A percentile compares a stretch with the other conserved stretches of the same genome.
phyloP scores from a whole-genome alignment of 345 rosid genomes.

The Pistacia vera region DNA sequence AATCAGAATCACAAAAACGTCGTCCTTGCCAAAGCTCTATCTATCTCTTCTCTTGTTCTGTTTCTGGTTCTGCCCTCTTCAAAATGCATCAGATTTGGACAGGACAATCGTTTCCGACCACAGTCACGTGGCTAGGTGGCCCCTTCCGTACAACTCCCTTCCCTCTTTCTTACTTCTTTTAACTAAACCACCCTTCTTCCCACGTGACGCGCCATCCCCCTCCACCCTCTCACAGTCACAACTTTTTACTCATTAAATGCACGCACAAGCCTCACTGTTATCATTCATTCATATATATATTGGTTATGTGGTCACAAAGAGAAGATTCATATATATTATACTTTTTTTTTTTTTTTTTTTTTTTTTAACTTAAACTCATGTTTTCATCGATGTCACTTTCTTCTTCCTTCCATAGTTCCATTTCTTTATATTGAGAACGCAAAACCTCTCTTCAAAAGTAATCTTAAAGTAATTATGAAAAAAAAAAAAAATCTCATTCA shows the following conservation, averaged over 20 bases:
- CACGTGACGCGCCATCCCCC: slow-evolving; percentile 27
- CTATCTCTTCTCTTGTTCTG: not conserved
- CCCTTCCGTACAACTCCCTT: slow-evolving; percentile 22
- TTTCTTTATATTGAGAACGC: not conserved
- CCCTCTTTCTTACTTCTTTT: not conserved
- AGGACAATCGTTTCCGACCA: not conserved
- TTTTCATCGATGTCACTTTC: not conserved
- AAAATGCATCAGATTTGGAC: not conserved
- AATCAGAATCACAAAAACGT: not conserved
- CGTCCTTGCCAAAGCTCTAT: not conserved
- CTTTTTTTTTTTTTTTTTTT: not conserved
- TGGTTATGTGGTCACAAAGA: too few species aligned
- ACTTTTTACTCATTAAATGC: not conserved
- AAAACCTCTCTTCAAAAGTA: not conserved
- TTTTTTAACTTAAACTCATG: too few species aligned
- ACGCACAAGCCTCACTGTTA: too few species aligned
- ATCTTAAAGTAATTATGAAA: too few species aligned
- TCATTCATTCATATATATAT: too few species aligned
- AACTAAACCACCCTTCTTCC: slow-evolving; percentile 10
- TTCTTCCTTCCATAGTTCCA: not conserved
- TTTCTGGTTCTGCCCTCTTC: too few species aligned
- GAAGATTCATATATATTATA: too few species aligned
- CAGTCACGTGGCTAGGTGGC: slow-evolving; percentile 20
- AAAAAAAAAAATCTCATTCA: too few species aligned
- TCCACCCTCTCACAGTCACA: not conserved